Evolutionary conservation across 352 stramenopile genomes (phyloP).

Genomic region (Globisporangium heterothallicum): DNA sequence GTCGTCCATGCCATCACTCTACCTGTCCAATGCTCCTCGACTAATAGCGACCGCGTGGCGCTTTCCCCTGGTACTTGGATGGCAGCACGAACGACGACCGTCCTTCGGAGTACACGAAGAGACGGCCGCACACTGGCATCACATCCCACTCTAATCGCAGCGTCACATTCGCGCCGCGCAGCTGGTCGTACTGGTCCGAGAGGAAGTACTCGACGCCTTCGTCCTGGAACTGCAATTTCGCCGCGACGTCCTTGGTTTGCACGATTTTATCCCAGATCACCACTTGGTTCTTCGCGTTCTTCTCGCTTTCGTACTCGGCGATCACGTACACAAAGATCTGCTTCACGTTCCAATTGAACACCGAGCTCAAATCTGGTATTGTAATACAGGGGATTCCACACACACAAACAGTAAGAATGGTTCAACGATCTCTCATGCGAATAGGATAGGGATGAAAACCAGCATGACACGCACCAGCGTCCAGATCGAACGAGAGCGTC

Average conservation of each 20-base stretch:
- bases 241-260: constrained; percentile 47
- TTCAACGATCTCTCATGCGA: no score
- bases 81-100: constrained; percentile 57
- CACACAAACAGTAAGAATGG: neutral
- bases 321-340: constrained; percentile 87
- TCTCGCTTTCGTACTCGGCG: constrained; percentile 68
- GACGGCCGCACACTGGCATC: constrained; percentile 77
- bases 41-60: constrained; percentile 16
- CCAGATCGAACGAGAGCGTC: constrained; percentile 77
- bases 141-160: constrained; percentile 82
- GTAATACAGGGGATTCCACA: no score
- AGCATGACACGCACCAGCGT: constrained; percentile 40
- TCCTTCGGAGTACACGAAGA: constrained; percentile 61
- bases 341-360: constrained; percentile 91
- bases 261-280: constrained; percentile 86
- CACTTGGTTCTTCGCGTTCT: constrained; percentile 71
- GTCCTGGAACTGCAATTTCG: constrained; percentile 42
- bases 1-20: neutral
- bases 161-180: constrained; percentile 73
- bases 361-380: constrained; percentile 61
- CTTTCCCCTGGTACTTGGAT: constrained; percentile 63
- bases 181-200: constrained; percentile 68
- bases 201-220: constrained; percentile 83
- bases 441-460: no score
- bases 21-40: neutral